Evolutionary conservation across 2,329 filamentous ascomycete species (phyloP).

Genomic region (Chaetomiaceae sp.): DNA sequence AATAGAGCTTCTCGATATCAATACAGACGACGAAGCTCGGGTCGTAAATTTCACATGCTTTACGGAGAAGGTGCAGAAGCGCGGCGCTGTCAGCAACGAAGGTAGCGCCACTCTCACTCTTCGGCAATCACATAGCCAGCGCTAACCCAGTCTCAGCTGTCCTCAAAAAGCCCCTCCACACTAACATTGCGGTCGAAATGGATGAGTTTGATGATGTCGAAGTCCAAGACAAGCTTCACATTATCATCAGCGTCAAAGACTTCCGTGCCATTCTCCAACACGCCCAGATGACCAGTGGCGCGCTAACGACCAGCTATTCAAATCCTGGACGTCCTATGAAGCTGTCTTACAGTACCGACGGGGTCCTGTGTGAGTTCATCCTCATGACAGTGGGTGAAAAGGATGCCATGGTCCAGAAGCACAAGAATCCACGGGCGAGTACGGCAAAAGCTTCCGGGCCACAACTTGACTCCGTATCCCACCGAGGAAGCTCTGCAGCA

Average conservation of each 20-base stretch:
- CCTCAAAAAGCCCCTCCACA: slow-evolving; percentile 74
- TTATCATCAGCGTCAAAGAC: slow-evolving; percentile 77
- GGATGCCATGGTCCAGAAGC: slow-evolving; percentile 44
- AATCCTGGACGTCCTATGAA: slow-evolving; percentile 67
- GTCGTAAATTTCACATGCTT: slow-evolving; percentile 76
- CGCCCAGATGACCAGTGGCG: slow-evolving; percentile 64
- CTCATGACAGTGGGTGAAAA: slow-evolving; percentile 76
- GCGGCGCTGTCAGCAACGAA: slow-evolving; percentile 40
- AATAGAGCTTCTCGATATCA: slow-evolving; percentile 76
- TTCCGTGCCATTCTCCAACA: slow-evolving; percentile 76
- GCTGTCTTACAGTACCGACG: slow-evolving; percentile 64
- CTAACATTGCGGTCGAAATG: slow-evolving; percentile 70
- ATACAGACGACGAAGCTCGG: slow-evolving; percentile 62
- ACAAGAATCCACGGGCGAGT: slow-evolving; percentile 39
- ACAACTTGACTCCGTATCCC: slow-evolving; percentile 46
- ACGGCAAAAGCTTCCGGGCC: slow-evolving; percentile 40
- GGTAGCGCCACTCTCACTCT: slow-evolving; percentile 34
- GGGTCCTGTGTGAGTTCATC: slow-evolving; percentile 70
- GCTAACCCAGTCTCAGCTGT: slow-evolving; percentile 49
- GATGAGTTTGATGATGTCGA: slow-evolving; percentile 73
- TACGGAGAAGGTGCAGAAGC: slow-evolving; percentile 71
- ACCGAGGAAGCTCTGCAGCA: slow-evolving; percentile 37
- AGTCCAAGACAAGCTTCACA: slow-evolving; percentile 70
- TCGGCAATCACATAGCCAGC: slow-evolving; percentile 7
- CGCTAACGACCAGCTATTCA: slow-evolving; percentile 66